These are phyloP conservation scores for Kalmusia sp. DNA, from an alignment of 2,329 filamentous ascomycete genomes.

Conservation along the genomic window DNA sequence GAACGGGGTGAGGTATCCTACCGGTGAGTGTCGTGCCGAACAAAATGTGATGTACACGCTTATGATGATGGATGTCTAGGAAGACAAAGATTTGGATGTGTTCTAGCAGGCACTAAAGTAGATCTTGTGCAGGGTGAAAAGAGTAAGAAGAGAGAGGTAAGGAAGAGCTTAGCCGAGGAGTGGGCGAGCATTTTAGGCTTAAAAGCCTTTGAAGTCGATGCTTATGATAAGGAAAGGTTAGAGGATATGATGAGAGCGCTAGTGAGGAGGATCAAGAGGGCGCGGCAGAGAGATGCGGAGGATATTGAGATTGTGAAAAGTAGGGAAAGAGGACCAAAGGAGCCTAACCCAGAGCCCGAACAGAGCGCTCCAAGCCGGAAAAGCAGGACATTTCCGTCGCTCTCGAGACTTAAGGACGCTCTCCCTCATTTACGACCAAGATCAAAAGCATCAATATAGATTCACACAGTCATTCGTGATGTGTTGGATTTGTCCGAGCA, in stretches of 20 bases:
- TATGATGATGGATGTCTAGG: neutral
- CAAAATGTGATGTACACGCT: neutral
- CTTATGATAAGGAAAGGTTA: neutral
- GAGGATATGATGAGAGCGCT: constrained; percentile 15
- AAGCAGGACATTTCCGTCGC: no score
- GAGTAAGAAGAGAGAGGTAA: constrained; percentile 14
- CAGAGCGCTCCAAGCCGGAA: no score
- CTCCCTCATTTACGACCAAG: no score
- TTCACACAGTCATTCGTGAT: no score
- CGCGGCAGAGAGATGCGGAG: constrained; percentile 10
- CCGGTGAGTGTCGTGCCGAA: neutral
- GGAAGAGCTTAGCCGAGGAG: constrained; percentile 10
- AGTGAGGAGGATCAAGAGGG: constrained; percentile 9
- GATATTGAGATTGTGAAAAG: neutral
- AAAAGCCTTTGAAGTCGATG: constrained; percentile 15
- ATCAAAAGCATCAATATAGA: no score
- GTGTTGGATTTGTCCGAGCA: no score
- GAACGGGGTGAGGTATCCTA: neutral
- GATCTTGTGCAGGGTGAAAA: constrained; percentile 13
- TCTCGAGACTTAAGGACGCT: no score
- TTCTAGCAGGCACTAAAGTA: constrained; percentile 23
- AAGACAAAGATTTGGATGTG: constrained; percentile 18
- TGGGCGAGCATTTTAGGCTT: constrained; percentile 18
- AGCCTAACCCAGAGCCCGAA: no score
- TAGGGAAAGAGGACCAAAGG: no score